Evolutionary conservation across 495 filamentous ascomycete species (phyloP).

Genomic region (Penicillium psychrofluorescens): DNA sequence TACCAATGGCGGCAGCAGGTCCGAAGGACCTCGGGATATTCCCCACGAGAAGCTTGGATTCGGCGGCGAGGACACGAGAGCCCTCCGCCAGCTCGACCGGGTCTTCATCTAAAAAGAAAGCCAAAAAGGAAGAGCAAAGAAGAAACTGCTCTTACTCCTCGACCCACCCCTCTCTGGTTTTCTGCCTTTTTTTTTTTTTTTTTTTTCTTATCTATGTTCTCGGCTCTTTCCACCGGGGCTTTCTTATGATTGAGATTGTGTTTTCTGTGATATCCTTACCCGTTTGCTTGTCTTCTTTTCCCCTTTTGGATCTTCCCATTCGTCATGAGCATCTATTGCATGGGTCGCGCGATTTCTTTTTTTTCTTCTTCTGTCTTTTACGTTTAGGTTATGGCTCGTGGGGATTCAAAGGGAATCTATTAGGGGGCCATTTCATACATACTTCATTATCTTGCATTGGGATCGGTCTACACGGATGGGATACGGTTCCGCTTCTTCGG

Average conservation of each 20-base stretch:
- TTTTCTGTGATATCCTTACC: not conserved
- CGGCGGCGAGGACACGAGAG: constrained; percentile 56
- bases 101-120: constrained; percentile 21
- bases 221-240: too few relatives aligned
- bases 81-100: constrained; percentile 57
- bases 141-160: not conserved
- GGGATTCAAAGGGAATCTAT: not conserved
- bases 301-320: constrained; percentile 5
- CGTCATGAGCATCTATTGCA: constrained; percentile 11
- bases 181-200: not conserved
- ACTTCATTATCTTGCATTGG: constrained; percentile 11
- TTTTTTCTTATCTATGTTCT: not conserved
- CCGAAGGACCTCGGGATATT: constrained; percentile 53
- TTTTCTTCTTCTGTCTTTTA: not conserved
- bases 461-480: constrained; percentile 18
- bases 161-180: not conserved
- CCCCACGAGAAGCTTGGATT: constrained; percentile 57
- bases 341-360: constrained; percentile 12
- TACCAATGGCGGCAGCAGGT: constrained; percentile 5
- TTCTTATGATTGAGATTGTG: too few relatives aligned
- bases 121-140: not conserved
- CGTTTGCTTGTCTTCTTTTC: not conserved
- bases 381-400: constrained; percentile 1
- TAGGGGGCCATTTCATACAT: constrained; percentile 4
- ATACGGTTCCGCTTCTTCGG: constrained; percentile 3